Evolutionary conservation across 352 stramenopile species (phyloP).

Genomic region (Phytopythium mirpurense): DNA sequence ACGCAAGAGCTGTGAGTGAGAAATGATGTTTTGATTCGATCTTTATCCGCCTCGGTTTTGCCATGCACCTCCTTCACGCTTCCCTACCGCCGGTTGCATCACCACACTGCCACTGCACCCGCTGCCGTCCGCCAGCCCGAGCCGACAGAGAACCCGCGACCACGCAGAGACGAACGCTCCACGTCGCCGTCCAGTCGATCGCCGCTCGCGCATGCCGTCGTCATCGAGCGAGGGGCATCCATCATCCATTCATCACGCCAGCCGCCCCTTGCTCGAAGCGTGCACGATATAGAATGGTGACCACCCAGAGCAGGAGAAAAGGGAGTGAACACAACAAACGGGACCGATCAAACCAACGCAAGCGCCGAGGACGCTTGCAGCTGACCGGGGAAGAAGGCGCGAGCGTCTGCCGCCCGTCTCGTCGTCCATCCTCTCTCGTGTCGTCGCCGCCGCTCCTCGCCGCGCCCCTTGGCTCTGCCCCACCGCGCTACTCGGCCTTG

Average conservation of each 20-base stretch:
- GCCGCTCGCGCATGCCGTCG: background rate
- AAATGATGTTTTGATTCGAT: conserved; percentile 8
- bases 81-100: background rate
- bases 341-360: conserved; percentile 4
- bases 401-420: background rate
- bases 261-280: conserved; percentile 1
- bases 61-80: background rate
- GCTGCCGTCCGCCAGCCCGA: background rate
- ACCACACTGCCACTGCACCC: background rate
- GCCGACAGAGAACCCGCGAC: background rate
- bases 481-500: conserved; percentile 14
- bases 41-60: background rate
- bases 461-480: conserved; percentile 2
- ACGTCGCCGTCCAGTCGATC: background rate
- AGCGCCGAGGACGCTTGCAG: background rate
- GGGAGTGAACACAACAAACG: conserved; percentile 7
- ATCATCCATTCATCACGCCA: background rate
- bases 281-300: conserved; percentile 7
- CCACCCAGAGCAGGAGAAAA: background rate
- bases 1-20: conserved; percentile 4
- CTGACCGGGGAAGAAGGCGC: background rate
- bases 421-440: background rate
- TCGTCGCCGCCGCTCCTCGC: background rate
- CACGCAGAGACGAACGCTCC: background rate
- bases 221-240: background rate